Evolutionary conservation across 768 basidiomycete species (phyloP).

Genomic region (Russula dissimulans): DNA sequence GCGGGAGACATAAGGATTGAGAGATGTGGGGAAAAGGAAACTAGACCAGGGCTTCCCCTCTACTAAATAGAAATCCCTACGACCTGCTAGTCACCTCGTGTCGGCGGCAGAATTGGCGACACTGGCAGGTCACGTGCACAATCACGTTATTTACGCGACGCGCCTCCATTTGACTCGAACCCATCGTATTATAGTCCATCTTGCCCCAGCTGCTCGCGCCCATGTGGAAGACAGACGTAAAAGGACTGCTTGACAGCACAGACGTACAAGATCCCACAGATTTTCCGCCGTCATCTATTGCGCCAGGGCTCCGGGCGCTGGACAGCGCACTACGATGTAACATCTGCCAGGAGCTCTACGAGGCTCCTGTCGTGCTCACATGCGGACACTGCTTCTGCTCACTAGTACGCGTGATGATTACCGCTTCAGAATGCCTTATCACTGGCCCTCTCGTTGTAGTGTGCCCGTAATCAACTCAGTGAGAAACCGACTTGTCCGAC

Average conservation of each 20-base stretch:
- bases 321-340: conserved; percentile 32
- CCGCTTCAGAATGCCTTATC: neutral
- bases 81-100: too few species aligned
- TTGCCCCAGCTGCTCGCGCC: neutral
- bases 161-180: neutral
- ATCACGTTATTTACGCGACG: neutral
- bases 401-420: conserved; percentile 20
- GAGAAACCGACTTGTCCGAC: conserved; percentile 31
- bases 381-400: conserved; percentile 38
- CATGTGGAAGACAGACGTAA: conserved; percentile 11
- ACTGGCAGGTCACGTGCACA: neutral
- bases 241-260: conserved; percentile 8
- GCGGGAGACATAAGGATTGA: conserved; percentile 9
- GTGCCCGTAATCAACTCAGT: conserved; percentile 29
- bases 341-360: conserved; percentile 34
- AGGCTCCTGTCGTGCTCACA: conserved; percentile 30
- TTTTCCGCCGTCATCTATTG: conserved; percentile 23
- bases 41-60: too few species aligned
- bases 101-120: too few species aligned
- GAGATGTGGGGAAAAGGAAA: neutral
- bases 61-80: too few species aligned
- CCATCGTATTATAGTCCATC: neutral
- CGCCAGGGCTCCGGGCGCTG: conserved; percentile 26
- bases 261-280: conserved; percentile 28
- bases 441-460: conserved; percentile 22